Evolutionary conservation across 192 early-diverging fungal genomes (phyloP), one percentile per base, ranked within the genome.

Genomic region (Pilaira anomala): DNA sequence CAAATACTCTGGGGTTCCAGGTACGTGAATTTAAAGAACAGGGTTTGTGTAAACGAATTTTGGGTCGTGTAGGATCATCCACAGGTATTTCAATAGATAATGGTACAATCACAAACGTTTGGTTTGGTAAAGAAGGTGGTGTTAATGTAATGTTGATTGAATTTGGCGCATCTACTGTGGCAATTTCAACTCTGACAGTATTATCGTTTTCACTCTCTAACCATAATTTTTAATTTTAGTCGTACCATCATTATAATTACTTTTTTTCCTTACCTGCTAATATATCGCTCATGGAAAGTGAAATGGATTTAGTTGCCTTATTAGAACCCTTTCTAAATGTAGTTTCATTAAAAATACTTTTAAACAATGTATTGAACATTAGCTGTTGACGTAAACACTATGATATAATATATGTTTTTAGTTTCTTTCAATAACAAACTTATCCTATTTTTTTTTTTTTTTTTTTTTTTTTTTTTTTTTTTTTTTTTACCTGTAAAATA

Each of bases 301-400:
- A 18, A 12, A 49, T 52, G 5, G 25, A 28, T 22, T 50, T 8
- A 19, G 19, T 21, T 18, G 7, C 1, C 6, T 36, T 21, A 13
- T 12, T 40, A 1, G 16, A 40, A 6, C 48, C 48, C 18, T 21
- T 49, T 30, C 19, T 41, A 42, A 57, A 44, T 2, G 60, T 63
- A 3, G 25, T 18, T 16, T 26, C 7, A 26, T 73, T 63, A 29
- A 73, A 73, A 44, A 73, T 52, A 36, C 65, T 67, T 51, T 53
- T 42, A 33, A 73, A 66, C 9, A 73, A 24, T 29, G 25, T 48
- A 53, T 73, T 73, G 54, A 66, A 73, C 55, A 67, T 66, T n/a
- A 63, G 59, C 52, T 73, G 71, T 52, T 73, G 65, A 25, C 71
- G 71, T 29, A 73, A 52, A 12, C 33, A 40, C 67, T 69, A 44